Evolutionary conservation across 768 basidiomycete genomes (phyloP).

Genomic region (Auricularia sp.): DNA sequence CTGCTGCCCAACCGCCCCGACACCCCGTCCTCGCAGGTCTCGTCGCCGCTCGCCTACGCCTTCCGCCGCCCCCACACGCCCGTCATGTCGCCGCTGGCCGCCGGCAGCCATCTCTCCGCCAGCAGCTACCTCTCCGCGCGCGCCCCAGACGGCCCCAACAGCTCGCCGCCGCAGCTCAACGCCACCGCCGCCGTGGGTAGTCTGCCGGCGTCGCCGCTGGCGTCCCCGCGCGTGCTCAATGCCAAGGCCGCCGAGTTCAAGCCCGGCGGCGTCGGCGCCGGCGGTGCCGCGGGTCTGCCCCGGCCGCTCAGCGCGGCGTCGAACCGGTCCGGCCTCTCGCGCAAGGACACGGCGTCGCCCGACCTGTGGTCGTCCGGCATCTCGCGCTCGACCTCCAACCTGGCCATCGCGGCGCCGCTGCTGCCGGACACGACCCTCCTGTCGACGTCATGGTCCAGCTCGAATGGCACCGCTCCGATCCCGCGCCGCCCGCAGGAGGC

Average conservation of each 20-base stretch:
- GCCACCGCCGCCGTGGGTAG: constrained; percentile 60
- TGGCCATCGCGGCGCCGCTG: constrained; percentile 86
- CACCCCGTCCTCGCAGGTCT: constrained; percentile 48
- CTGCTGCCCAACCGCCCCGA: constrained; percentile 58
- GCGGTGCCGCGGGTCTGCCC: constrained; percentile 17
- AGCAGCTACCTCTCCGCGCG: constrained; percentile 46
- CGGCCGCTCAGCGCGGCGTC: constrained; percentile 69
- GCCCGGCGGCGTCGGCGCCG: constrained; percentile 35
- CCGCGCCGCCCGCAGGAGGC: constrained; percentile 4
- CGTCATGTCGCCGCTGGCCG: constrained; percentile 62
- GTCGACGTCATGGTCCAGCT: constrained; percentile 23
- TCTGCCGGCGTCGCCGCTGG: constrained; percentile 73
- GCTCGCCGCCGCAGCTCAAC: constrained; percentile 45
- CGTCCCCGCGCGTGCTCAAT: constrained; percentile 75
- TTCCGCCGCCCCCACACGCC: constrained; percentile 78
- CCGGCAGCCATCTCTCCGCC: constrained; percentile 30
- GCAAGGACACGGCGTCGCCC: constrained; percentile 77
- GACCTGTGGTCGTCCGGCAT: constrained; percentile 74
- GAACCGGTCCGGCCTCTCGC: constrained; percentile 35
- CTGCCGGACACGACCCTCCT: constrained; percentile 53
- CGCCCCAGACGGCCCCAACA: constrained; percentile 44
- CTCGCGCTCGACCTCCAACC: constrained; percentile 63
- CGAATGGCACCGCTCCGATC: constrained; percentile 6
- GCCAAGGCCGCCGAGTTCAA: constrained; percentile 88
- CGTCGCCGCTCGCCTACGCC: constrained; percentile 63